Conservation (phyloP, 2,329 filamentous ascomycete species). For the Verticillium isaacii region DNA sequence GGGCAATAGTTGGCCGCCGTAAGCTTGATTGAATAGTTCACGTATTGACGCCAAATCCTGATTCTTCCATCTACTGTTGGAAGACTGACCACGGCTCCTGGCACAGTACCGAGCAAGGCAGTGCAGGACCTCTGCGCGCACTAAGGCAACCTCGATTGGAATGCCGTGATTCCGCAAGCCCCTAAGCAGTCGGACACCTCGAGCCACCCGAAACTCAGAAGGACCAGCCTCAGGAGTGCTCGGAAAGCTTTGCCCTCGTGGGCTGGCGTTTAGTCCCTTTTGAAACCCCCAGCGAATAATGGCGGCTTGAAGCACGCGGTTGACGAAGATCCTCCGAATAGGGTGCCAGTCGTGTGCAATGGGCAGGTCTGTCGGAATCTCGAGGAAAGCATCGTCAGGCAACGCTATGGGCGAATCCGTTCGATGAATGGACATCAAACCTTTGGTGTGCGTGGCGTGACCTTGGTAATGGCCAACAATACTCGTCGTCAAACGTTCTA, state of each 20-base stretch:
- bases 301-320: constrained; percentile 26
- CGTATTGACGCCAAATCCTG: neutral
- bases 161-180: constrained; percentile 28
- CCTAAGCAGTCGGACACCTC: constrained; percentile 30
- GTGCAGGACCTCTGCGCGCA: constrained; percentile 8
- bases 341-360: constrained; percentile 38
- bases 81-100: neutral
- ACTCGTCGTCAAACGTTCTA: constrained; percentile 38
- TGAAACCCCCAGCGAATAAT: constrained; percentile 44
- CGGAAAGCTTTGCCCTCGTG: neutral
- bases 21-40: neutral
- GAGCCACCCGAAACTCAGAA: constrained; percentile 25
- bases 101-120: constrained; percentile 1
- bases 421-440: constrained; percentile 37
- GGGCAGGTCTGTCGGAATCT: constrained; percentile 35
- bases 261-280: constrained; percentile 17
- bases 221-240: constrained; percentile 5
- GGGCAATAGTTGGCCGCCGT: neutral
- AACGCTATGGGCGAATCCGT: constrained; percentile 32
- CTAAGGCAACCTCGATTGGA: constrained; percentile 19
- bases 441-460: constrained; percentile 17
- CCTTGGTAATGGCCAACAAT: constrained; percentile 33
- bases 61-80: neutral
- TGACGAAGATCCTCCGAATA: constrained; percentile 39
- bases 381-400: constrained; percentile 15